These are phyloP conservation scores for Metarhizium guizhouense DNA, from an alignment of 2,329 filamentous ascomycete species.

Conservation along the genomic window DNA sequence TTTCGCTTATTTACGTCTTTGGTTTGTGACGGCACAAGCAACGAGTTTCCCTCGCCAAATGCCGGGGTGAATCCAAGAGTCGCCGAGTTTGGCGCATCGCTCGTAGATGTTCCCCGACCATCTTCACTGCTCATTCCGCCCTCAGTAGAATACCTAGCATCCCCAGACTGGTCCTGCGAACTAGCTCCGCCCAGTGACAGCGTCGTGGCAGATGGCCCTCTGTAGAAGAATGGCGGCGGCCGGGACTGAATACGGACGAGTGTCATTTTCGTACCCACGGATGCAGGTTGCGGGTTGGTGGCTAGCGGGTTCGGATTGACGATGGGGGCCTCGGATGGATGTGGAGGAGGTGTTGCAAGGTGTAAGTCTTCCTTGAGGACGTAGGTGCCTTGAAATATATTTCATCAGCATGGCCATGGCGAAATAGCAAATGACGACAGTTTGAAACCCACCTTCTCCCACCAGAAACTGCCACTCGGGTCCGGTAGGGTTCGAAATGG, in stretches of 20 bases:
- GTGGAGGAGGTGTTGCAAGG: conserved; percentile 87
- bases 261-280: conserved; percentile 75
- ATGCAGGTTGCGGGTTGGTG: conserved; percentile 76
- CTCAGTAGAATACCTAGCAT: conserved; percentile 52
- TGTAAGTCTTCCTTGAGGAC: conserved; percentile 83
- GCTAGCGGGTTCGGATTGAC: conserved; percentile 85
- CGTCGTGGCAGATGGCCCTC: conserved; percentile 41
- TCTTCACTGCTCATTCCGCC: conserved; percentile 49
- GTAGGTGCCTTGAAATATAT: conserved; percentile 62
- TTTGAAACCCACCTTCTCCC: conserved; percentile 62
- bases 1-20: conserved; percentile 73
- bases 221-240: conserved; percentile 46
- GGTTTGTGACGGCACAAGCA: conserved; percentile 51
- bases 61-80: conserved; percentile 47
- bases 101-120: conserved; percentile 42
- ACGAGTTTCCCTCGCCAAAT: conserved; percentile 80
- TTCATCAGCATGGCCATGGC: conserved; percentile 6
- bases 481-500: conserved; percentile 67
- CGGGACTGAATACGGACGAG: conserved; percentile 63
- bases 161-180: conserved; percentile 46
- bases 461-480: conserved; percentile 85
- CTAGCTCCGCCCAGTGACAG: conserved; percentile 34
- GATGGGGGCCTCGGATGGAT: conserved; percentile 85
- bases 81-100: conserved; percentile 34
- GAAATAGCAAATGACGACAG: not conserved